Percentiles rank a stretch among this genome's conserved stretches.
phyloP scores from a whole-genome alignment of 1,139 yeast species.

The Blastobotrys persicus region DNA sequence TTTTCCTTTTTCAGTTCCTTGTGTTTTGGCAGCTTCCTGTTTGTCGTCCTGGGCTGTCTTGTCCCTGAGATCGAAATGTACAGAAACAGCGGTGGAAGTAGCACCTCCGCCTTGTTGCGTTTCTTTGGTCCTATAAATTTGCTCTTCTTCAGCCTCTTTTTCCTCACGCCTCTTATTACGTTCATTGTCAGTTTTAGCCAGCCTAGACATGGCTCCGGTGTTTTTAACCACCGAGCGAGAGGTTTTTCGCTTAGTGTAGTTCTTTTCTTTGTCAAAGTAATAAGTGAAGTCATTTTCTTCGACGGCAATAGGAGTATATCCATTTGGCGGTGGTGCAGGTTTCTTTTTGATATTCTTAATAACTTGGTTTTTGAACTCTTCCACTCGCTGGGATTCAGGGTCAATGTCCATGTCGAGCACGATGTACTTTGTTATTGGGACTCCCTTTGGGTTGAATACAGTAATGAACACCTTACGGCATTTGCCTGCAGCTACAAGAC shows the following conservation, averaged over 20 bases:
- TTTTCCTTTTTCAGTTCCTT: background rate
- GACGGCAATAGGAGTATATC: conserved; percentile 7
- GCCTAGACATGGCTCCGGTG: conserved; percentile 9
- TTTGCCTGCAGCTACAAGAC: conserved; percentile 29
- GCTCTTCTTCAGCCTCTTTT: background rate
- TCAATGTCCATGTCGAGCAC: conserved; percentile 23
- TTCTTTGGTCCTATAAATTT: too few relatives aligned
- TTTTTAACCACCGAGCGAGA: background rate
- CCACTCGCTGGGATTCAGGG: conserved; percentile 24
- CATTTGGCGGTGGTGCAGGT: conserved; percentile 1
- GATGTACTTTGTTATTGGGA: conserved; percentile 22
- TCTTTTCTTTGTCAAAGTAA: conserved; percentile 9
- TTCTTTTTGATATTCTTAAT: conserved; percentile 14
- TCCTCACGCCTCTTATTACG: background rate
- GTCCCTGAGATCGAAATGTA: too few relatives aligned
- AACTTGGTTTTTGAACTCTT: conserved; percentile 24
- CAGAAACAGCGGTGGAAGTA: too few relatives aligned
- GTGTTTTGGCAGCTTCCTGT: background rate
- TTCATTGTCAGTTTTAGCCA: conserved; percentile 5
- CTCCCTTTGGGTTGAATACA: conserved; percentile 23
- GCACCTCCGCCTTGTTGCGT: background rate
- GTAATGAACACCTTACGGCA: conserved; percentile 24
- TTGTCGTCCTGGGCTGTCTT: too few relatives aligned
- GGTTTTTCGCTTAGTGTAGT: background rate
- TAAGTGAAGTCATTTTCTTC: conserved; percentile 17